Evolutionary conservation across 2,329 filamentous ascomycete genomes (phyloP).

Genomic region (Sporothrix humicola): DNA sequence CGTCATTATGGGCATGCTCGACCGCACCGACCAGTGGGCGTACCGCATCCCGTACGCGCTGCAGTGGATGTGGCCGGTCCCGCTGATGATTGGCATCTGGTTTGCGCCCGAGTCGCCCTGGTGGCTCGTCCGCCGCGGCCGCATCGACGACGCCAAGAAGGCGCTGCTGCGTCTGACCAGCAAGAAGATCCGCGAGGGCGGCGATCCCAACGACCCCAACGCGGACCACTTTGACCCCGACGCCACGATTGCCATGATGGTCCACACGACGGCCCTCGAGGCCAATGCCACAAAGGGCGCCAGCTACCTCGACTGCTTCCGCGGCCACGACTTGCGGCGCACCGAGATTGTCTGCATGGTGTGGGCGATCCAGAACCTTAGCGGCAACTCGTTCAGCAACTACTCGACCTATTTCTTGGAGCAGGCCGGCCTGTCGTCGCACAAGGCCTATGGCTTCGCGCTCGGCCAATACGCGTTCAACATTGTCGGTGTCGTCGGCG

Average conservation of each 20-base stretch:
- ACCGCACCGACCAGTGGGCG: constrained; percentile 65
- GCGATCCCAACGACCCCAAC: constrained; percentile 60
- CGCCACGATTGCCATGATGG: constrained; percentile 90
- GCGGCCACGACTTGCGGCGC: constrained; percentile 74
- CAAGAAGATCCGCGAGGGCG: constrained; percentile 46
- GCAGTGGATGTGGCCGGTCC: constrained; percentile 77
- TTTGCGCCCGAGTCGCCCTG: constrained; percentile 74
- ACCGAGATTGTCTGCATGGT: constrained; percentile 73
- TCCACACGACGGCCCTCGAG: constrained; percentile 83
- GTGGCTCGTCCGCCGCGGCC: constrained; percentile 75
- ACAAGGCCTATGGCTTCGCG: constrained; percentile 63
- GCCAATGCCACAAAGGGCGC: constrained; percentile 71
- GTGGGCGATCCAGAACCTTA: constrained; percentile 68
- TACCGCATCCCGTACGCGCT: constrained; percentile 73
- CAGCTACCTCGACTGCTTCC: constrained; percentile 83
- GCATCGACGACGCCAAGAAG: constrained; percentile 68
- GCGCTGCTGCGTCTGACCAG: constrained; percentile 70
- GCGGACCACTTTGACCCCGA: constrained; percentile 76
- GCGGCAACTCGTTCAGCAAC: constrained; percentile 68
- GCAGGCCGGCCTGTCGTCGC: constrained; percentile 61
- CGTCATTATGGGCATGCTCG: constrained; percentile 72
- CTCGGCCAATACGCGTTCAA: constrained; percentile 72
- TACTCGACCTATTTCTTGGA: constrained; percentile 69
- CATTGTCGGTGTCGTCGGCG: constrained; percentile 79
- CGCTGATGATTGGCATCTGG: constrained; percentile 67